Percentiles rank a stretch among this genome's conserved stretches.
phyloP scores from a whole-genome alignment of 257 asterid species.

The Ajuga chamaepitys region DNA sequence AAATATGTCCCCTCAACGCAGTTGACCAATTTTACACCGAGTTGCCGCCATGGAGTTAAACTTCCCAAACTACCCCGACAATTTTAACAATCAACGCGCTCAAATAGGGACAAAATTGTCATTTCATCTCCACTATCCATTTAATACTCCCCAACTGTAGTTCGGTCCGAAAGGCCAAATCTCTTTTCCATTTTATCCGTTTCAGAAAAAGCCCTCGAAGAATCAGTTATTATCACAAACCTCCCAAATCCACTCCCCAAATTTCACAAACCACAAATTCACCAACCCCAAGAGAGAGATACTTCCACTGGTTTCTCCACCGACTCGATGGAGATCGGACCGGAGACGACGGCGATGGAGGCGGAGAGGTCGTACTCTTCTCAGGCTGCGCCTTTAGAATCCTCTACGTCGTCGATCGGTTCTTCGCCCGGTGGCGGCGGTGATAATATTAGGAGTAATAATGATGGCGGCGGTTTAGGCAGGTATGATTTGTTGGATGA shows the following conservation, averaged over 20 bases:
- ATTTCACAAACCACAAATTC: slow-evolving; percentile 10
- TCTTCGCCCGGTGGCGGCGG: slow-evolving; percentile 31
- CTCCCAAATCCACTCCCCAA: slow-evolving; percentile 1
- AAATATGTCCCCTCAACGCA: slow-evolving; percentile 3
- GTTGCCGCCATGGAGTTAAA: too few species aligned
- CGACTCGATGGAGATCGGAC: slow-evolving; percentile 77
- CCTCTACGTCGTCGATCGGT: slow-evolving; percentile 38
- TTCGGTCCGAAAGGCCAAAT: neutral
- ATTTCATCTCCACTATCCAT: neutral
- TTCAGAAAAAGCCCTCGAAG: slow-evolving; percentile 3
- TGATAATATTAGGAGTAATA: slow-evolving; percentile 7
- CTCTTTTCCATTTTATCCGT: neutral
- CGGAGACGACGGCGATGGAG: slow-evolving; percentile 49
- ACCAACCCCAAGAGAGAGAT: slow-evolving; percentile 37
- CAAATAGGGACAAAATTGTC: slow-evolving; percentile 13
- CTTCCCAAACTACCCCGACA: slow-evolving; percentile 14
- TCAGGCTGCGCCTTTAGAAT: slow-evolving; percentile 26
- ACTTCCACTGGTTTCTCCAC: slow-evolving; percentile 33
- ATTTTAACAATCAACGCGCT: neutral
- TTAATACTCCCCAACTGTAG: slow-evolving; percentile 9
- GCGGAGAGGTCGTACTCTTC: slow-evolving; percentile 26
- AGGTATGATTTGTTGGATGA: slow-evolving; percentile 62
- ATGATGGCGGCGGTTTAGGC: slow-evolving; percentile 16
- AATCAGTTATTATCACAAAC: neutral
- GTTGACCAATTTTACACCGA: slow-evolving; percentile 18